Base-by-base conservation (phyloP, 2,329 filamentous ascomycete genomes). In the Ophiostoma sp. region DNA sequence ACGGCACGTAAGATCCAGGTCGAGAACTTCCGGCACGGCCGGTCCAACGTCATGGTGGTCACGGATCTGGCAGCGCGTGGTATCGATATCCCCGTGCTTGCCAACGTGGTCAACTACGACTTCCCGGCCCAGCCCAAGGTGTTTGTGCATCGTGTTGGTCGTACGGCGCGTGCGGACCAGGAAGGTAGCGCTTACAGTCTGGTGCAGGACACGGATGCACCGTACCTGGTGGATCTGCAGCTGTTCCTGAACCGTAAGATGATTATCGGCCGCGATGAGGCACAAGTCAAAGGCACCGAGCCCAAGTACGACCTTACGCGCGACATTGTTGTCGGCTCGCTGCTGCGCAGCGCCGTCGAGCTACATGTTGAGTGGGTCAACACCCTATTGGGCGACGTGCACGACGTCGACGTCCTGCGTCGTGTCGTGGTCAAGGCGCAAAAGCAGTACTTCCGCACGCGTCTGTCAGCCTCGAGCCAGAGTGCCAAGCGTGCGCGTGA, bases 61-160 rank as follows among this genome's bases (percentile, higher is more conserved):
- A 99, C 95, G 0, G 95, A 99, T 76, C 93, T 99, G 67, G 95
- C 95, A 14, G 95, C 95, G 36, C 86, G 95, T 82, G 94, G 95
- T 87, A 96, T 99, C 71, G 95, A 99, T 86, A 97, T 99, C 73
- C 95, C 95, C 0, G 86, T 97, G 64, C 84, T 99, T 47, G 93
- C 92, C 68, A 98, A 99, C 76, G 95, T 99, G 69, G 94, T 99
- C 81, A 98, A 99, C 81, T 99, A 96, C 78, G 94, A 98, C 76
- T 99, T 99, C 72, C 94, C 95, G 3, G 91, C 94, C 1, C 95
- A 98, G 75, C 92, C 95, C 27, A 99, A 99, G 79, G 88, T 99
- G 58, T 99, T 96, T 74, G 90, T 99, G 41, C 95, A 99, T 78
- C 89, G 95, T 76, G 95, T 99, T 64, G 95, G 95, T 74, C 89